Base-by-base conservation (phyloP, 2,329 filamentous ascomycete species). In the Phyllosticta ampelicida region DNA sequence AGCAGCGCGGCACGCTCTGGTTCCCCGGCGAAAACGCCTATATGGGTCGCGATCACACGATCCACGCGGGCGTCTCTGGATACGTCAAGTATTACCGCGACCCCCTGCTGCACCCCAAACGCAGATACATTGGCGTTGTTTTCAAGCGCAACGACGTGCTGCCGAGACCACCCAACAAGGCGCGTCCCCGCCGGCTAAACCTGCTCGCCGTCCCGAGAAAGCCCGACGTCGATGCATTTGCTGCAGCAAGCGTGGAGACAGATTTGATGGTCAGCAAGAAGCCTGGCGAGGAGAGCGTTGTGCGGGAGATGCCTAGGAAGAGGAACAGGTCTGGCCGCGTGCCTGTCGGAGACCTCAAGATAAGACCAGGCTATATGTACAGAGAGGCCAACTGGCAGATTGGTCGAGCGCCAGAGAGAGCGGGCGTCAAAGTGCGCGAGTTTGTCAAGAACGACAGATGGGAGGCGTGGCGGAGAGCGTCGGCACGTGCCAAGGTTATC, bases 41-140 rank as follows among this genome's bases (percentile, higher is more conserved):
- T 66, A 92, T 97, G 79, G 94, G 94, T 54, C 87, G 94, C 61
- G 91, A 99, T 73, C 94, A 97, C 78, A 97, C 92, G 54, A 95
- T 99, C 70, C 95, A 89, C 74, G 85, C 94, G 56, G 86, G 85
- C 60, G 83, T 87, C 58, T 80, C 86, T 3, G 94, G 94, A 63
- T 99, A 95, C 74, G 94, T 99, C 61, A 90, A 94, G 66, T 99
- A 96, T 81, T 99, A 99, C 79, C 85, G 86, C 69, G 92, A 99
- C 70, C 90, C 91, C 0, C 74, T 80, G 29, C 81, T 79, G 60
- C 90, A 97, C 73, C 88, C 91, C 0, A 87, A 90, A 64, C 83
- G 91, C 61, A 89, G 95, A 72, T 99, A 91, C 78, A 99, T 99
- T 67, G 94, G 94, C 61, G 87, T 99, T 19, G 87, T 88, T 30